Percentiles rank a stretch among this genome's conserved stretches.
phyloP scores from a whole-genome alignment of 2,329 filamentous ascomycete species.

The Metarhizium humberi region DNA sequence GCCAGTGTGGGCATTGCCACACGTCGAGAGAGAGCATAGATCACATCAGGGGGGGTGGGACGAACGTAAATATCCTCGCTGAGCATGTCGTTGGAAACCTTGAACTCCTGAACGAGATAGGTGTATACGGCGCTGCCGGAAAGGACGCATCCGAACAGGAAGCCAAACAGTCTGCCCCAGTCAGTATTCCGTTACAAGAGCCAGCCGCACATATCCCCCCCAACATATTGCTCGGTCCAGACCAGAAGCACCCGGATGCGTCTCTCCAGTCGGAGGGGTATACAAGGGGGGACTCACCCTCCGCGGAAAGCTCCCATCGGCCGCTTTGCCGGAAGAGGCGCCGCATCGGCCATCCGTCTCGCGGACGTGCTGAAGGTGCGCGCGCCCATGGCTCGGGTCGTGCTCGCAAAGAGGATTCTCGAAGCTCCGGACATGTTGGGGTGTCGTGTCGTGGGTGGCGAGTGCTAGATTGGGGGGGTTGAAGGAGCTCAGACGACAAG shows the following conservation, averaged over 20 bases:
- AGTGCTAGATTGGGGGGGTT: neutral
- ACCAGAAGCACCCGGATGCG: too few species aligned
- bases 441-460: neutral
- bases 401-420: conserved; percentile 30
- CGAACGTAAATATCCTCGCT: conserved; percentile 94
- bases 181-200: neutral
- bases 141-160: conserved; percentile 74
- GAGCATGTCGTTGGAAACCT: conserved; percentile 83
- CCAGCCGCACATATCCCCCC: too few species aligned
- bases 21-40: neutral
- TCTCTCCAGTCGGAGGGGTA: too few species aligned
- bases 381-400: conserved; percentile 26
- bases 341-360: conserved; percentile 32
- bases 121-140: conserved; percentile 80
- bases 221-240: too few species aligned
- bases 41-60: conserved; percentile 16
- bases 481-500: neutral
- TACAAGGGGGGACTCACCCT: conserved; percentile 36
- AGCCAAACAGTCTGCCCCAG: conserved; percentile 67
- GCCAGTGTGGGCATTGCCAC: too few species aligned
- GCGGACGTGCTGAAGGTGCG: conserved; percentile 42
- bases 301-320: conserved; percentile 53
- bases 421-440: conserved; percentile 32
- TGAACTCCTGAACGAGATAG: conserved; percentile 90
- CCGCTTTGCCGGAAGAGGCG: conserved; percentile 45